Evolutionary conservation across 2,329 filamentous ascomycete genomes (phyloP).

Genomic region (Leptosphaerulina australis): DNA sequence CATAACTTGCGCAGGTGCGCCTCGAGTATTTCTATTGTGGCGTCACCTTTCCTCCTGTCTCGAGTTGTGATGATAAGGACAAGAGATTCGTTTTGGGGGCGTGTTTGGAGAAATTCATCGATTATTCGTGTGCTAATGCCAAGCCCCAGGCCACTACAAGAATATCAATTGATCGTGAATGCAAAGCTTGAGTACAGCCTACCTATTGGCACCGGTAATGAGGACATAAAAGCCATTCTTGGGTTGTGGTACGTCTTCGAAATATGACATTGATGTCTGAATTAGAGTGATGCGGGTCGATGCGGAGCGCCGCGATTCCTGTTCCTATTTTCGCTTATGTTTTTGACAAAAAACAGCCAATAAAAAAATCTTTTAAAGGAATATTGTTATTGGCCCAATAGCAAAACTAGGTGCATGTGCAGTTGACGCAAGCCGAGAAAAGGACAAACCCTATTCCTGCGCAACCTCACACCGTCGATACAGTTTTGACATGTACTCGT

Average conservation of each 20-base stretch:
- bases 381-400: not conserved
- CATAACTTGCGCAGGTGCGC: slow-evolving; percentile 62
- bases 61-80: slow-evolving; percentile 85
- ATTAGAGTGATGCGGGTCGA: slow-evolving; percentile 10
- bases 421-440: not conserved
- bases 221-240: slow-evolving; percentile 62
- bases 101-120: slow-evolving; percentile 81
- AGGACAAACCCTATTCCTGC: no score
- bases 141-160: slow-evolving; percentile 79
- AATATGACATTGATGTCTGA: slow-evolving; percentile 23
- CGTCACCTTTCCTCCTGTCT: slow-evolving; percentile 72
- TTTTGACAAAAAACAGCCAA: slow-evolving; percentile 13
- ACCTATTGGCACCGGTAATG: slow-evolving; percentile 89
- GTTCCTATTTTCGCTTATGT: slow-evolving; percentile 22
- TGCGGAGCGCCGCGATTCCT: slow-evolving; percentile 11
- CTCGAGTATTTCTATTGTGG: slow-evolving; percentile 70
- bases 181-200: slow-evolving; percentile 19
- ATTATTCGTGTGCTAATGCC: slow-evolving; percentile 83
- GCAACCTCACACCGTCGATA: not conserved
- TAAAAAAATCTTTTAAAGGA: slow-evolving; percentile 5
- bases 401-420: not conserved
- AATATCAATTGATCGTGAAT: slow-evolving; percentile 34
- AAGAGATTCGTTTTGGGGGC: slow-evolving; percentile 70
- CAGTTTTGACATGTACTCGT: not conserved
- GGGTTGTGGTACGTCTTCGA: slow-evolving; percentile 32